Percentiles rank a stretch among this genome's conserved stretches.
Conservation (phyloP, 305 asterid species). For the Nicotiana rustica region DNA sequence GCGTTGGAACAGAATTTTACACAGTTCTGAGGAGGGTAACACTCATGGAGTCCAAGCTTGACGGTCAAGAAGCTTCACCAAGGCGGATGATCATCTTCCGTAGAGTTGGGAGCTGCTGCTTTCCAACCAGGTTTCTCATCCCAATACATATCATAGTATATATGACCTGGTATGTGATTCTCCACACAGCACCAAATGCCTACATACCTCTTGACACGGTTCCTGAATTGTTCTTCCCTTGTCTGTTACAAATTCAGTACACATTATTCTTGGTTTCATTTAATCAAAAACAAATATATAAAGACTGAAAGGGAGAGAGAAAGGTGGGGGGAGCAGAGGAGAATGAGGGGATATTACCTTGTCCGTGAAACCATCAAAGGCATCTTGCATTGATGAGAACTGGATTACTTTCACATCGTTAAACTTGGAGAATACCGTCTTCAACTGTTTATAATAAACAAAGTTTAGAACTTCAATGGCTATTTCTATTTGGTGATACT, state of each 20-base stretch:
- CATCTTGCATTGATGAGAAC: conserved; percentile 91
- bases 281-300: background rate
- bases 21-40: conserved; percentile 1
- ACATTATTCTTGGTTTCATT: background rate
- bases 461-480: background rate
- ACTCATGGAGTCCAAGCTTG: background rate
- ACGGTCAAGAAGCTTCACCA: conserved; percentile 44
- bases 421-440: conserved; percentile 69
- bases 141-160: conserved; percentile 92
- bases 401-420: conserved; percentile 86
- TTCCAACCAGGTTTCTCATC: conserved; percentile 95
- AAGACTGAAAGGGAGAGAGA: background rate
- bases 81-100: conserved; percentile 90
- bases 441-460: conserved; percentile 61
- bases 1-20: background rate
- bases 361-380: conserved; percentile 83
- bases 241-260: conserved; percentile 49
- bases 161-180: conserved; percentile 80
- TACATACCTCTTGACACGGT: conserved; percentile 72
- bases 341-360: conserved; percentile 57
- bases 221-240: conserved; percentile 79
- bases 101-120: conserved; percentile 78
- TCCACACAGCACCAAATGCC: conserved; percentile 96
- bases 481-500: background rate
- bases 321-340: background rate